Evolutionary conservation across 768 basidiomycete genomes (phyloP), one percentile per base, ranked within the genome.

Genomic region (Botryobasidium botryosum): DNA sequence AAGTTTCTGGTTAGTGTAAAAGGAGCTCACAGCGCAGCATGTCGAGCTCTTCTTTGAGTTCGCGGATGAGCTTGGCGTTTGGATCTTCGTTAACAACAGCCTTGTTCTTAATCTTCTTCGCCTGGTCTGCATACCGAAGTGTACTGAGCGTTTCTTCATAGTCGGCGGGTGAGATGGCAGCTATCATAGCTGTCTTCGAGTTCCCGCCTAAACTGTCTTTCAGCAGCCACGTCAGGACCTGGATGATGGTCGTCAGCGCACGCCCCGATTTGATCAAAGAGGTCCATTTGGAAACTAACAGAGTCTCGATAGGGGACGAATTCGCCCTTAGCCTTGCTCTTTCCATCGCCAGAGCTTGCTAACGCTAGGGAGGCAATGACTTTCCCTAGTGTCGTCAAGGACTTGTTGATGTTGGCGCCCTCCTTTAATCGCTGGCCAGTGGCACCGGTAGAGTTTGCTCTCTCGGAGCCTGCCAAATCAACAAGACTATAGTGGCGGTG

Each of bases 41-140:
- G 59, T 92, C 86, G 35, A 99, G 68, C 63, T 99, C 94, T 66
- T 97, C 94, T 63, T 97, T 99, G 61, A 99, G 81, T 63, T 97
- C 92, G 39, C 91, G 79, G 46, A 99, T 91, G 46, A 99, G 80
- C 67, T 88, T 96, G 57, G 92, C 92, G 56, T 96, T 99, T 26
- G 94, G 94, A 71, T 99, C 94, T 66, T 99, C 94, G 64, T 99
- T 99, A 52, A 99, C 85, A 47, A 97, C 77, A 13, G 94, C 92
- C 67, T 96, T 92, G 64, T 96, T 99, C 77, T 91, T 96, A 65
- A 99, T 99, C 78, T 92, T 92, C 79, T 99, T 99, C 27, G 92
- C 91, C 47, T 67, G 87, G 69, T 94, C 90, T 53, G 94, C 94
- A 62, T 99, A 97, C 4, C 94, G 82, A 47, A 99, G 67, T 2